phyloP scores from a whole-genome alignment of 768 basidiomycete species.

The Leccinum variicolor region DNA sequence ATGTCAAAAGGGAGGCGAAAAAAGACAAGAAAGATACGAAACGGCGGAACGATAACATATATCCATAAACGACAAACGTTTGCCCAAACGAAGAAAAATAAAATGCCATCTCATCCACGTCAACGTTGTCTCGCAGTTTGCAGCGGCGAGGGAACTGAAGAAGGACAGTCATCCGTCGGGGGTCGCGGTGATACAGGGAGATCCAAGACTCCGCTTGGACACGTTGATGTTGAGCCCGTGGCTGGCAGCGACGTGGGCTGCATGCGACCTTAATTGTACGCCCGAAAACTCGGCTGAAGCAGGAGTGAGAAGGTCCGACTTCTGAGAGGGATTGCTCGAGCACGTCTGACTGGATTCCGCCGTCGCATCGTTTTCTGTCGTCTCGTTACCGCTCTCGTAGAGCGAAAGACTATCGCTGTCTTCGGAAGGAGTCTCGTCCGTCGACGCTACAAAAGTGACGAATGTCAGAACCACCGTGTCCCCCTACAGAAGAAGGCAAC shows the following conservation, averaged over 20 bases:
- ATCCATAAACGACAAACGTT: constrained; percentile 5
- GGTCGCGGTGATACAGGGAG: constrained; percentile 47
- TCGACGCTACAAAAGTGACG: constrained; percentile 31
- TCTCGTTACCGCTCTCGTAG: too few relatives aligned
- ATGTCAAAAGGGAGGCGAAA: constrained; percentile 1
- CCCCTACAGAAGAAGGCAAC: not conserved
- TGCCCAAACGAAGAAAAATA: not conserved
- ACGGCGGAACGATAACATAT: constrained; percentile 12
- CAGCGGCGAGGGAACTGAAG: constrained; percentile 17
- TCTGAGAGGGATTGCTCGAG: too few relatives aligned
- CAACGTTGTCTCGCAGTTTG: constrained; percentile 26
- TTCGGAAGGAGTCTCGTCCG: constrained; percentile 63
- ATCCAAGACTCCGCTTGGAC: constrained; percentile 56
- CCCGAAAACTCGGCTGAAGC: too few relatives aligned
- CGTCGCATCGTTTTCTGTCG: too few relatives aligned
- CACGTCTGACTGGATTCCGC: too few relatives aligned
- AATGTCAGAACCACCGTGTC: constrained; percentile 1
- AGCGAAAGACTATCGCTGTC: constrained; percentile 70
- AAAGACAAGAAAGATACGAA: constrained; percentile 10
- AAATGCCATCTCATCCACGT: not conserved
- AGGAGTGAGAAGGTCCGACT: too few relatives aligned
- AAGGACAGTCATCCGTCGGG: constrained; percentile 9
- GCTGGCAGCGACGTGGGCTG: too few relatives aligned
- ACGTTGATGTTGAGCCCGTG: constrained; percentile 62
- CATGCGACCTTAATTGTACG: too few relatives aligned